A percentile compares a stretch with the other conserved stretches of the same genome.
Evolutionary conservation across 257 asterid species (phyloP).

Genomic region (Handroanthus guayacan): DNA sequence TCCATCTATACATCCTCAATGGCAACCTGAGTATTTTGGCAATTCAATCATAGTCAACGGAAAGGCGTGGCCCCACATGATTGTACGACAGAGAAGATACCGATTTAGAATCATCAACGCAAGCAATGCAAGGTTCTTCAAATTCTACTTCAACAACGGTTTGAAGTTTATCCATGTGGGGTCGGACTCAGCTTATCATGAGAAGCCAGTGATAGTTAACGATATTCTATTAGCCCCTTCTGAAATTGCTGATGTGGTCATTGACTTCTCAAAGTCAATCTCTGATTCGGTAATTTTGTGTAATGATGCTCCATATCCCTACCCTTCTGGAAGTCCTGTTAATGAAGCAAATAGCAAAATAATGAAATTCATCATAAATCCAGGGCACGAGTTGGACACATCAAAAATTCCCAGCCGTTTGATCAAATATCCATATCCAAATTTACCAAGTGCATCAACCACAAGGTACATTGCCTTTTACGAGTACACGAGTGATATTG

Average conservation of each 20-base stretch:
- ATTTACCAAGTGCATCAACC: slow-evolving; percentile 32
- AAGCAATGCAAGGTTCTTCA: slow-evolving; percentile 83
- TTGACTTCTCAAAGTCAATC: slow-evolving; percentile 69
- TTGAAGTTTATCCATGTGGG: slow-evolving; percentile 65
- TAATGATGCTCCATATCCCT: slow-evolving; percentile 73
- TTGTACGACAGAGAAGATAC: slow-evolving; percentile 60
- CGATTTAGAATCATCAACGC: slow-evolving; percentile 80
- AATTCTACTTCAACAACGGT: slow-evolving; percentile 55
- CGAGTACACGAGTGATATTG: slow-evolving; percentile 68
- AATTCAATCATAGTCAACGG: slow-evolving; percentile 84
- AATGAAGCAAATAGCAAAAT: slow-evolving; percentile 61
- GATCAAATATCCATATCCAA: slow-evolving; percentile 54
- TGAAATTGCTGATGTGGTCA: slow-evolving; percentile 72
- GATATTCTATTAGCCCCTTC: slow-evolving; percentile 69
- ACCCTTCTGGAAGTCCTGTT: slow-evolving; percentile 71
- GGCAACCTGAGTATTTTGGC: slow-evolving; percentile 96
- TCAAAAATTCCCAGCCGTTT: slow-evolving; percentile 43
- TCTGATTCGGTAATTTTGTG: slow-evolving; percentile 45
- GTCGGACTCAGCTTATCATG: slow-evolving; percentile 76
- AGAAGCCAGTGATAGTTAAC: slow-evolving; percentile 45
- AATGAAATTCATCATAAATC: slow-evolving; percentile 71
- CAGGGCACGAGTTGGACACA: slow-evolving; percentile 35
- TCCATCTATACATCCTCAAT: slow-evolving; percentile 79
- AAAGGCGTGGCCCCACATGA: slow-evolving; percentile 90
- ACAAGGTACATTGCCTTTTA: slow-evolving; percentile 74